phyloP scores from a whole-genome alignment of 1,284 basidiomycete genomes.

The Trametes pubescens region DNA sequence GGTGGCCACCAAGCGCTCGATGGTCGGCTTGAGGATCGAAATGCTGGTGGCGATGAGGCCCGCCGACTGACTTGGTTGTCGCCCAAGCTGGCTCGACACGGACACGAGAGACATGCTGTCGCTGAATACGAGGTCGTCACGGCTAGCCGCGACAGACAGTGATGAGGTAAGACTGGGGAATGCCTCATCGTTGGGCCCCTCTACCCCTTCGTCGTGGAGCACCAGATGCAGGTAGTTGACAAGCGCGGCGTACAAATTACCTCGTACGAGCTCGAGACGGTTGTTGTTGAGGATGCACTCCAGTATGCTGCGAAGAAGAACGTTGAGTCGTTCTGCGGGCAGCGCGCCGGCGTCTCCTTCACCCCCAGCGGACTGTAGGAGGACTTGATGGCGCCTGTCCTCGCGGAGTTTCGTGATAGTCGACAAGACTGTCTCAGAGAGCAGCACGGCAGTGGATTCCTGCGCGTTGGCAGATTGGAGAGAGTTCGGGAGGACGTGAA shows the following conservation, averaged over 20 bases:
- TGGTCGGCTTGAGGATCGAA: conserved; percentile 64
- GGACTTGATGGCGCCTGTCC: conserved; percentile 72
- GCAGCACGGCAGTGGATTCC: conserved; percentile 78
- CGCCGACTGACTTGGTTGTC: conserved; percentile 27
- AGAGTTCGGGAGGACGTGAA: conserved; percentile 76
- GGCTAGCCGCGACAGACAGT: conserved; percentile 47
- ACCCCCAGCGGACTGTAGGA: conserved; percentile 71
- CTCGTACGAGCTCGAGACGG: conserved; percentile 90
- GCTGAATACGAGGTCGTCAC: conserved; percentile 49
- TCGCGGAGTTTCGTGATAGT: conserved; percentile 87
- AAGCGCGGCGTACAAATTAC: conserved; percentile 93
- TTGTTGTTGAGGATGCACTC: conserved; percentile 83
- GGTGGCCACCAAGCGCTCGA: conserved; percentile 81
- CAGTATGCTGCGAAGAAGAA: conserved; percentile 80
- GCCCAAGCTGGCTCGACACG: conserved; percentile 38
- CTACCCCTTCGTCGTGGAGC: conserved; percentile 47
- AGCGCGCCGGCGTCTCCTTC: conserved; percentile 64
- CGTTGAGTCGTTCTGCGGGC: conserved; percentile 82
- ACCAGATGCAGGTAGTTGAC: conserved; percentile 89
- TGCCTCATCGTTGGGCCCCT: conserved; percentile 24
- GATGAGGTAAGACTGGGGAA: conserved; percentile 40
- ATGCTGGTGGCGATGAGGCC: conserved; percentile 71
- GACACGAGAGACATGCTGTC: conserved; percentile 45
- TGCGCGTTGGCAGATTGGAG: conserved; percentile 68
- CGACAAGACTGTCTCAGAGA: conserved; percentile 85